Conservation (phyloP, 768 basidiomycete genomes). For the Boletus vermiculosoides region DNA sequence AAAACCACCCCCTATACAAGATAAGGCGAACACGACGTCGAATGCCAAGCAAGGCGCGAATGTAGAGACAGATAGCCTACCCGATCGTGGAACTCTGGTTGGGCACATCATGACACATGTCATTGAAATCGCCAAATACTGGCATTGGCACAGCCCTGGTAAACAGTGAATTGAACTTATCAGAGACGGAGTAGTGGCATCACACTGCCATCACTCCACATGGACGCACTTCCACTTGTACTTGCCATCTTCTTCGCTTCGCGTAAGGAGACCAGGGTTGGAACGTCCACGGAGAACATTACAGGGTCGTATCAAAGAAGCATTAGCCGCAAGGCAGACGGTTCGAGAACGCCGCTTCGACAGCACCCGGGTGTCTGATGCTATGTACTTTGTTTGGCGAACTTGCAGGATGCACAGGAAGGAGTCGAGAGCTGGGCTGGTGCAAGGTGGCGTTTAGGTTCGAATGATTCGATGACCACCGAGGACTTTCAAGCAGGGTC, state of each 20-base stretch:
- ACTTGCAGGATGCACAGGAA: background rate
- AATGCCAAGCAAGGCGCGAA: background rate
- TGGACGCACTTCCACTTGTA: background rate
- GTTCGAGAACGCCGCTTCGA: background rate
- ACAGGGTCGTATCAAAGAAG: background rate
- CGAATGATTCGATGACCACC: background rate
- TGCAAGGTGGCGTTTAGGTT: background rate
- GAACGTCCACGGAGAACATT: background rate
- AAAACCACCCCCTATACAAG: background rate
- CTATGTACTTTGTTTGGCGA: background rate
- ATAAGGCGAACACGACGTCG: background rate
- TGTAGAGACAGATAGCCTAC: background rate
- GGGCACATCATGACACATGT: background rate
- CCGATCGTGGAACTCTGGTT: background rate
- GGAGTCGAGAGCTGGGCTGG: background rate
- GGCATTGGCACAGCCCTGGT: background rate
- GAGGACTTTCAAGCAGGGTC: background rate
- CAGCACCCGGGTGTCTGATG: background rate
- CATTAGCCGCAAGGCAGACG: background rate
- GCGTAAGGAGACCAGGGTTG: constrained; percentile 1
- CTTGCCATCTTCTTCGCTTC: background rate
- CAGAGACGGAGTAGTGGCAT: background rate
- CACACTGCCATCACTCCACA: constrained; percentile 1
- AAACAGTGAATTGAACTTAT: background rate
- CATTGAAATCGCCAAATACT: background rate